Evolutionary conservation across 2,329 filamentous ascomycete genomes (phyloP).

Genomic region (Arthrobotrys pseudoclavata): DNA sequence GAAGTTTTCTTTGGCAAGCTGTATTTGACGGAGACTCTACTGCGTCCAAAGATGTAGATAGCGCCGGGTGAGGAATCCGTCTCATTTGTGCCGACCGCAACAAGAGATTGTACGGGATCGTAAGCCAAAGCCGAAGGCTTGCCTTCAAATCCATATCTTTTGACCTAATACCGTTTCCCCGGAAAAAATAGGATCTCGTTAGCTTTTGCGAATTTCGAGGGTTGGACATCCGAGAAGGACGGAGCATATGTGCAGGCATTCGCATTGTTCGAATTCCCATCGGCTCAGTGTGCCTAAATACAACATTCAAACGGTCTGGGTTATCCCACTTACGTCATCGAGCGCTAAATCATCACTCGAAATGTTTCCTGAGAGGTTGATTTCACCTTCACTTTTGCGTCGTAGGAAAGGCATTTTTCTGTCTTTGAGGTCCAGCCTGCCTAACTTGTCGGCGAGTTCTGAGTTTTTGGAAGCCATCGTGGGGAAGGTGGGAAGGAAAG

Average conservation of each 20-base stretch:
- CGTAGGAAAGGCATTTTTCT: slow-evolving; percentile 55
- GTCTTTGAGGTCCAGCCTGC: slow-evolving; percentile 13
- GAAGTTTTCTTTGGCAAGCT: slow-evolving; percentile 79
- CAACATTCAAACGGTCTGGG: slow-evolving; percentile 7
- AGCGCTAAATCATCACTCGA: slow-evolving; percentile 42
- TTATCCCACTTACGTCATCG: slow-evolving; percentile 58
- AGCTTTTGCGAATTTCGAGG: slow-evolving; percentile 32
- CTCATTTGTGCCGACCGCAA: slow-evolving; percentile 90
- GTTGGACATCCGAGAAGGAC: slow-evolving; percentile 6
- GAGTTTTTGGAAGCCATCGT: slow-evolving; percentile 28
- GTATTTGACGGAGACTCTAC: slow-evolving; percentile 82
- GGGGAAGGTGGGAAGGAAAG: slow-evolving; percentile 25
- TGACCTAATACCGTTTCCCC: slow-evolving; percentile 23
- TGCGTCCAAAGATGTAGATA: slow-evolving; percentile 89
- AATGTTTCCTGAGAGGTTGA: slow-evolving; percentile 43
- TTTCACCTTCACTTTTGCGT: slow-evolving; percentile 33
- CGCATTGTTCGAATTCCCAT: neutral
- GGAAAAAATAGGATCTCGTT: slow-evolving; percentile 25
- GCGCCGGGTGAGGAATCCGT: slow-evolving; percentile 79
- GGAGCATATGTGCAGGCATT: slow-evolving; percentile 3
- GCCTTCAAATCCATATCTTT: slow-evolving; percentile 64
- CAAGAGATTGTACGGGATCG: slow-evolving; percentile 91
- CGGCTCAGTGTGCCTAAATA: slow-evolving; percentile 22
- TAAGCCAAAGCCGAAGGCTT: slow-evolving; percentile 84
- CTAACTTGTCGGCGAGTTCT: slow-evolving; percentile 27